A percentile compares a stretch with the other conserved stretches of the same genome.
Conservation (phyloP, 2,329 filamentous ascomycete genomes). For the Oidium heveae region DNA sequence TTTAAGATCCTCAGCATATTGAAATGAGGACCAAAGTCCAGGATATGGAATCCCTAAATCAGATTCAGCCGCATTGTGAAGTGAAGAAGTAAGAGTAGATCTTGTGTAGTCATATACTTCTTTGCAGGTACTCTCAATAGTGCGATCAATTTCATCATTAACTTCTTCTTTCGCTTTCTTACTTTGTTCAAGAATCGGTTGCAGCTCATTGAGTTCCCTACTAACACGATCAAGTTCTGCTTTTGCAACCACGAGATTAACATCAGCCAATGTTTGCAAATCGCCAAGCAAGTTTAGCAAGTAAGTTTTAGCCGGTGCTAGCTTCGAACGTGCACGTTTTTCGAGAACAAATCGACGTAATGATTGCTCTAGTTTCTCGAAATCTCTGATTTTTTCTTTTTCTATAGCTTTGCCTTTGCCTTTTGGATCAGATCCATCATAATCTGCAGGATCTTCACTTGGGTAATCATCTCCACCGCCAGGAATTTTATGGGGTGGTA, state of each 20-base stretch:
- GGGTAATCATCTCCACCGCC: constrained; percentile 20
- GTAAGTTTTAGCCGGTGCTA: constrained; percentile 88
- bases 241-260: constrained; percentile 71
- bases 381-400: constrained; percentile 69
- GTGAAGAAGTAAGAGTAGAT: constrained; percentile 46
- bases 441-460: constrained; percentile 26
- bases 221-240: constrained; percentile 65
- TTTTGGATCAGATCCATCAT: constrained; percentile 24
- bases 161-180: constrained; percentile 59
- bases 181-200: constrained; percentile 64
- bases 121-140: constrained; percentile 64
- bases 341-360: constrained; percentile 83
- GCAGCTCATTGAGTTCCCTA: constrained; percentile 54
- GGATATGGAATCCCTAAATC: constrained; percentile 70
- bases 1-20: constrained; percentile 84
- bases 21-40: constrained; percentile 60
- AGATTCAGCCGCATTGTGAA: constrained; percentile 47
- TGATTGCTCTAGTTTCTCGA: constrained; percentile 70
- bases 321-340: constrained; percentile 81
- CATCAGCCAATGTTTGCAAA: constrained; percentile 53
- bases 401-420: constrained; percentile 60
- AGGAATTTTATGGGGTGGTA: constrained; percentile 25
- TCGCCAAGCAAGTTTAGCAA: constrained; percentile 82
- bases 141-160: constrained; percentile 53
- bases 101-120: constrained; percentile 72